Percentiles rank a stretch among this genome's conserved stretches.
phyloP scores from a whole-genome alignment of 257 asterid genomes.

The Apocynum venetum region DNA sequence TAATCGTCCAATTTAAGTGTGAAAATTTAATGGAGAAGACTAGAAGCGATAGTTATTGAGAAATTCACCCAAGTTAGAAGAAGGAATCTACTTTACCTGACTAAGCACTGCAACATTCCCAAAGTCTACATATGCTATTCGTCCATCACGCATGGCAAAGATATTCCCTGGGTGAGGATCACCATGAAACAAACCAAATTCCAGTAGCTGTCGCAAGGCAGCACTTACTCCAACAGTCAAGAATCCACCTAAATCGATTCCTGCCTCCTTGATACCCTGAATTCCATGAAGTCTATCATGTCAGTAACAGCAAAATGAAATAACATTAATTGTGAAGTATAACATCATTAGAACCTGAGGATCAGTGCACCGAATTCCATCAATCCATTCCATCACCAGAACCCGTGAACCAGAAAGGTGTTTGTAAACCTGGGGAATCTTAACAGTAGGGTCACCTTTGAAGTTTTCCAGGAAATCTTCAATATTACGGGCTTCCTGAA shows the following conservation, averaged over 20 bases:
- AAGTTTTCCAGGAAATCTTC: slow-evolving; percentile 98
- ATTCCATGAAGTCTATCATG: slow-evolving; percentile 21
- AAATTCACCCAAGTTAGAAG: not conserved
- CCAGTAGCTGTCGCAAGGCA: slow-evolving; percentile 91
- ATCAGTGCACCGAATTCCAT: slow-evolving; percentile 97
- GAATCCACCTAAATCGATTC: slow-evolving; percentile 80
- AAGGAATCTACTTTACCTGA: slow-evolving; percentile 53
- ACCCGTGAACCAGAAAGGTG: slow-evolving; percentile 89
- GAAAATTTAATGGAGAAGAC: not conserved
- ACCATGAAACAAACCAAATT: slow-evolving; percentile 96
- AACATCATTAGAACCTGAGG: slow-evolving; percentile 64
- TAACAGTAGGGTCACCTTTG: slow-evolving; percentile 90
- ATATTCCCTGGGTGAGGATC: slow-evolving; percentile 99
- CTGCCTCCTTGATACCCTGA: slow-evolving; percentile 88
- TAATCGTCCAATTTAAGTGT: not conserved
- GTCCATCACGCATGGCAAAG: slow-evolving; percentile 98
- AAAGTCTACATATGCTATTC: slow-evolving; percentile 96
- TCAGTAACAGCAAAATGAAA: slow-evolving; percentile 20
- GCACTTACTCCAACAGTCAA: slow-evolving; percentile 98
- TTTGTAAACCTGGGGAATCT: slow-evolving; percentile 85
- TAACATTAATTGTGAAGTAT: slow-evolving; percentile 12
- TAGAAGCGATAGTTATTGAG: not conserved
- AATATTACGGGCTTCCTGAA: slow-evolving; percentile 93
- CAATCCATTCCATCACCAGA: slow-evolving; percentile 99
- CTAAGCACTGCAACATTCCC: slow-evolving; percentile 99